Base-by-base conservation (phyloP, 352 stramenopile genomes). In the Globisporangium uncinulatum region DNA sequence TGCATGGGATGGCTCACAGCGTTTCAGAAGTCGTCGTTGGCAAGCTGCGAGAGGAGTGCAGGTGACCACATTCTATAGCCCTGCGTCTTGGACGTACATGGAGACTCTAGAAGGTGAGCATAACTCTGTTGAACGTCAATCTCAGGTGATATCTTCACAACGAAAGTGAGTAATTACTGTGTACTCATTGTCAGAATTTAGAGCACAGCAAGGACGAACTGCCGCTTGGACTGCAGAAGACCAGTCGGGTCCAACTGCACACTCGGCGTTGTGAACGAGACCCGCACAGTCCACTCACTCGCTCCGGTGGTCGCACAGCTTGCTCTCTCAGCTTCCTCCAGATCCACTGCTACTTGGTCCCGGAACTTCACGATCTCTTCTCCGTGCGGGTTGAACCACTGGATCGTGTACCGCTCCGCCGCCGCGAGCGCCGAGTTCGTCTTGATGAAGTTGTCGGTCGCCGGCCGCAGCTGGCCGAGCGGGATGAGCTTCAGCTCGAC, bases 401-500 rank as follows among this genome's bases (percentile, higher is more conserved):
- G 24, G 4, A 67, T 51, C 43, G 58, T 57, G 61, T 75, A 75
- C 58, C 62, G 67, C 36, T 75, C 67, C 1, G 56, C 57, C 1
- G 39, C 10, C 5, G 67, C 61, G 36, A 75, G 48, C 0, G 13
- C 39, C 4, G 63, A 46, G 52, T 75, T 69, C n/a, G 51, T n/a
- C 31, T 54, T 24, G 9, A 67, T 43, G 49, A 75, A 75, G 32
- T 43, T 54, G 56, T 75, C 67, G 19, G 56, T 66, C 0, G 37
- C 44, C 2, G 59, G 42, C 31, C 67, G 67, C 39, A 70, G 44
- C 46, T 72, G 67, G 6, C 39, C 67, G 3, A 75, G 50, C 41
- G 64, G 64, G 41, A 75, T 72, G n/a, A 75, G 51, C 57, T 72
- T 56, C 34, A 75, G 49, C 51, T 43, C 56, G n/a, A 52, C 63